Evolutionary conservation across 179 eudicot genomes (phyloP).

Genomic region (Carnegiea gigantea): DNA sequence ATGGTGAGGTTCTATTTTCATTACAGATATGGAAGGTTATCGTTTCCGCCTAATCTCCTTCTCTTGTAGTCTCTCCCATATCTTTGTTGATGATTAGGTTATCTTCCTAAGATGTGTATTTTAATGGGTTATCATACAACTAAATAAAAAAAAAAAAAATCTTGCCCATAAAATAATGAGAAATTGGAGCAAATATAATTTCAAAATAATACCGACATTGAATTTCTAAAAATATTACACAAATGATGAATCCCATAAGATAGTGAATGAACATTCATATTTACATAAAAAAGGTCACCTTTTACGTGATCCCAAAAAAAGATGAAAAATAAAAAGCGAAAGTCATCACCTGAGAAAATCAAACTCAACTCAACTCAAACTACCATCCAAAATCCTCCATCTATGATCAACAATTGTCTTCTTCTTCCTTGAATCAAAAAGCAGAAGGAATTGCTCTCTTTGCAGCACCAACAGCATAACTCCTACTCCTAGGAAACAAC

Average conservation of each 20-base stretch:
- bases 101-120: too few species aligned
- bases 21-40: too few species aligned
- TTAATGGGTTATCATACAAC: too few species aligned
- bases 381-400: constrained; percentile 18
- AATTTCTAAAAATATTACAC: not conserved
- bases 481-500: constrained; percentile 46
- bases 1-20: too few species aligned
- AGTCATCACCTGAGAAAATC: not conserved
- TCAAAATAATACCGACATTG: not conserved
- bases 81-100: too few species aligned
- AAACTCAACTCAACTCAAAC: not conserved
- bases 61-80: too few species aligned
- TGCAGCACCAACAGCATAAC: constrained; percentile 30
- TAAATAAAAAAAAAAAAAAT: too few species aligned
- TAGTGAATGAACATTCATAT: not conserved
- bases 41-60: too few species aligned
- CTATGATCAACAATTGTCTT: not conserved
- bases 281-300: not conserved
- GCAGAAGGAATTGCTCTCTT: constrained; percentile 7
- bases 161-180: not conserved
- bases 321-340: not conserved
- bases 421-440: not conserved
- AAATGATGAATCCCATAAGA: not conserved
- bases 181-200: not conserved
- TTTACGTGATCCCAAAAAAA: not conserved